A percentile compares a stretch with the other conserved stretches of the same genome.
Evolutionary conservation across 352 stramenopile genomes (phyloP).

Genomic region (Saprolegnia parasitica): DNA sequence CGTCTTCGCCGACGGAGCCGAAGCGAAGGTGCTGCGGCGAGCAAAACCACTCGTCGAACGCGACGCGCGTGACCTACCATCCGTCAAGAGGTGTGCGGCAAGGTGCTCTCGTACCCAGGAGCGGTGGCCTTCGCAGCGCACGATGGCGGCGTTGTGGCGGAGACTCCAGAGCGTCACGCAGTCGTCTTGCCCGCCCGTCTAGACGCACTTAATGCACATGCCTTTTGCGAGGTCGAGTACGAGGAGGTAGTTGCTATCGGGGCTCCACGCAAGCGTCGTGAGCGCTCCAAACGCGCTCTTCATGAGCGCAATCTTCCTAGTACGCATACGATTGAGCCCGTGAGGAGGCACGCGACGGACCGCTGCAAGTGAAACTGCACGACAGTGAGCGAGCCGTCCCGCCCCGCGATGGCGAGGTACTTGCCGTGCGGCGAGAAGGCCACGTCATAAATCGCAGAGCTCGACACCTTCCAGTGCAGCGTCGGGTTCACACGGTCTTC

Average conservation of each 20-base stretch:
- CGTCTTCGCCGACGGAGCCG: conserved; percentile 27
- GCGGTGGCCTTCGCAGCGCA: conserved; percentile 25
- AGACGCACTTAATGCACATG: not conserved
- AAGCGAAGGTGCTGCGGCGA: conserved; percentile 14
- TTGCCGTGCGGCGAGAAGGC: conserved; percentile 27
- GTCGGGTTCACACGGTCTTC: conserved; percentile 27
- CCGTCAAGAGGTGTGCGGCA: not conserved
- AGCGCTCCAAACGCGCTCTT: conserved; percentile 24
- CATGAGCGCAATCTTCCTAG: conserved; percentile 28
- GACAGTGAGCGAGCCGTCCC: conserved; percentile 8
- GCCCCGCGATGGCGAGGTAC: conserved; percentile 23
- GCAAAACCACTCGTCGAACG: conserved; percentile 25
- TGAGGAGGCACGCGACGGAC: not conserved
- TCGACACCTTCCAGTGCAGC: conserved; percentile 17
- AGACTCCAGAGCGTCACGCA: conserved; percentile 23
- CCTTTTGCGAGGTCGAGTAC: not conserved
- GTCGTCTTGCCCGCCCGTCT: conserved; percentile 28
- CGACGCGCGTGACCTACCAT: conserved; percentile 24
- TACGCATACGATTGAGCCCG: not conserved
- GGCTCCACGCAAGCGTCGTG: conserved; percentile 21
- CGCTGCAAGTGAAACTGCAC: conserved; percentile 27
- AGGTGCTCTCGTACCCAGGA: conserved; percentile 10
- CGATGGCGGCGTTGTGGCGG: conserved; percentile 18
- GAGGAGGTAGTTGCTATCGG: conserved; percentile 25
- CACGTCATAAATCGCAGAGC: conserved; percentile 14